These are phyloP conservation scores for Kwoniella mangroviensis DNA, from an alignment of 768 basidiomycete species.

Conservation along the genomic window DNA sequence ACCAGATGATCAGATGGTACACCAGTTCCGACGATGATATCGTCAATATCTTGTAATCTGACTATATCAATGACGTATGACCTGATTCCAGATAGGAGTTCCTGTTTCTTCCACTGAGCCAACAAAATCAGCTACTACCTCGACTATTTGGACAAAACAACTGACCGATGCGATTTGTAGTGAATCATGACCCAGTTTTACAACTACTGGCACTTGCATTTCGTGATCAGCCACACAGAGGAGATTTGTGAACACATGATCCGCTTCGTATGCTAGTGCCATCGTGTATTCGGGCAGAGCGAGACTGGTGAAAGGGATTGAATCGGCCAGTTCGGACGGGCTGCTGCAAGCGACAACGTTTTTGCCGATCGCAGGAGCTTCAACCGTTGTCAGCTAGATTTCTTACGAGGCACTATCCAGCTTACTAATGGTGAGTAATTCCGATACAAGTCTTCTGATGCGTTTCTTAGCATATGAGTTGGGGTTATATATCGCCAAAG, in stretches of 20 bases:
- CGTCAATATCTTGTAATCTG: slow-evolving; percentile 77
- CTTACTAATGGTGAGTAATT: slow-evolving; percentile 33
- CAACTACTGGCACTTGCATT: slow-evolving; percentile 71
- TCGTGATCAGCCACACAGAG: slow-evolving; percentile 60
- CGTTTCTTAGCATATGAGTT: slow-evolving; percentile 42
- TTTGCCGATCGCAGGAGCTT: slow-evolving; percentile 31
- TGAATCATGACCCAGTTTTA: slow-evolving; percentile 60
- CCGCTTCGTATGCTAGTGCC: slow-evolving; percentile 46
- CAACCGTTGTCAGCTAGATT: not conserved
- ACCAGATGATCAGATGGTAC: slow-evolving; percentile 37
- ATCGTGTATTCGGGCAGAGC: slow-evolving; percentile 46
- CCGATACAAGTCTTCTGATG: slow-evolving; percentile 33
- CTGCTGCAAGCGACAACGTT: slow-evolving; percentile 40
- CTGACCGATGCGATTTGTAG: slow-evolving; percentile 52
- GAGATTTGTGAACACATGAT: slow-evolving; percentile 47
- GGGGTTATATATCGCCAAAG: slow-evolving; percentile 48
- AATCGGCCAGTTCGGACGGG: slow-evolving; percentile 45
- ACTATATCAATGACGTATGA: slow-evolving; percentile 84
- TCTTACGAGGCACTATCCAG: no score
- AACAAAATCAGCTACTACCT: not conserved
- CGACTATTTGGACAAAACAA: not conserved
- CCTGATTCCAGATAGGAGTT: slow-evolving; percentile 69
- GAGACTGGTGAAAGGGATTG: slow-evolving; percentile 47
- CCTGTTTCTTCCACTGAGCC: slow-evolving; percentile 70
- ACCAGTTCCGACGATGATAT: slow-evolving; percentile 79